Evolutionary conservation across 768 basidiomycete genomes (phyloP).

Genomic region (Rhizopogon salebrosus): DNA sequence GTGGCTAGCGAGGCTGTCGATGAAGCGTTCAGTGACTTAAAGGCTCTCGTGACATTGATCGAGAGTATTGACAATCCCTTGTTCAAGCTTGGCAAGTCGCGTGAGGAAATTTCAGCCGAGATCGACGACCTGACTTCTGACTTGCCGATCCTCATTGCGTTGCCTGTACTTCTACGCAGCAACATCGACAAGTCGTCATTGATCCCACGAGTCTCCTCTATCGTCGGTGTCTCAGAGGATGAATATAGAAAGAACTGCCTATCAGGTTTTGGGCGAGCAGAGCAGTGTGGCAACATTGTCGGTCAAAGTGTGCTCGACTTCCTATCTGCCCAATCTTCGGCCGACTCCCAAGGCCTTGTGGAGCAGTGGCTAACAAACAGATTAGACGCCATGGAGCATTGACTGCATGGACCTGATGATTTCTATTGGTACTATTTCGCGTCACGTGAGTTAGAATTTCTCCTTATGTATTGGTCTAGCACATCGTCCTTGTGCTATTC

Average conservation of each 20-base stretch:
- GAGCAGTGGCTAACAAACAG: conserved; percentile 43
- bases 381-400: conserved; percentile 11
- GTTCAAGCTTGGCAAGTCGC: conserved; percentile 14
- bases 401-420: conserved; percentile 11
- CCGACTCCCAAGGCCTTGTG: conserved; percentile 24
- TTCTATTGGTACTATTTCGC: neutral
- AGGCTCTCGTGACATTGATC: conserved; percentile 51
- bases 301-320: conserved; percentile 52
- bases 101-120: conserved; percentile 30
- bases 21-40: conserved; percentile 66
- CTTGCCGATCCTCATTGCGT: conserved; percentile 68
- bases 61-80: conserved; percentile 39
- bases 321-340: conserved; percentile 31
- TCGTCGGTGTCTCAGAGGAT: conserved; percentile 55
- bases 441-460: neutral
- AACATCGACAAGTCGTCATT: conserved; percentile 4
- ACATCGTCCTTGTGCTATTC: neutral
- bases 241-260: conserved; percentile 68
- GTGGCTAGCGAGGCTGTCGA: conserved; percentile 79
- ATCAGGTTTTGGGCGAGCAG: conserved; percentile 71
- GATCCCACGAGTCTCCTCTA: conserved; percentile 23
- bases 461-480: neutral
- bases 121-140: conserved; percentile 54
- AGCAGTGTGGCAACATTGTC: conserved; percentile 61
- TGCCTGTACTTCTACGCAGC: conserved; percentile 59